Percentiles rank a stretch among this genome's conserved stretches.
Conservation (phyloP, 1,284 basidiomycete genomes). For the Vanrija sp. region DNA sequence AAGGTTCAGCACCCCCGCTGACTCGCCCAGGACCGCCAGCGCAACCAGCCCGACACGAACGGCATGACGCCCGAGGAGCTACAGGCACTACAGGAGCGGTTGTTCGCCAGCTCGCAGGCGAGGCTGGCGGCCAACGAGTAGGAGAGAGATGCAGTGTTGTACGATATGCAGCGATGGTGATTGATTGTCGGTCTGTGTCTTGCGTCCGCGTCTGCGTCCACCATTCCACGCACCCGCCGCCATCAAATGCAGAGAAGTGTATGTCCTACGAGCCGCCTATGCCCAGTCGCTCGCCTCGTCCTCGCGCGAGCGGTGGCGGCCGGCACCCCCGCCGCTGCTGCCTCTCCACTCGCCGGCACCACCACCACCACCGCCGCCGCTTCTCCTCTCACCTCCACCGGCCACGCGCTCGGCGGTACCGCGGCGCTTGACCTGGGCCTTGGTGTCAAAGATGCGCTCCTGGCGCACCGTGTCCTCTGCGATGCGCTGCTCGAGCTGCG, state of each 20-base stretch:
- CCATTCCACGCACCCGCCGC: background rate
- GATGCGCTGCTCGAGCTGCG: slow-evolving; percentile 5
- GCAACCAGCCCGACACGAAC: slow-evolving; percentile 81
- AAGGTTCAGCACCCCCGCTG: too few species aligned
- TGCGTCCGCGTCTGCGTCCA: background rate
- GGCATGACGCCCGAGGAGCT: slow-evolving; percentile 65
- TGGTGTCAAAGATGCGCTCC: slow-evolving; percentile 5
- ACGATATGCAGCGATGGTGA: slow-evolving; percentile 6
- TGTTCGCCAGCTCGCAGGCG: slow-evolving; percentile 65
- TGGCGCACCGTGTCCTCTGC: slow-evolving; percentile 6
- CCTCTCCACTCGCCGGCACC: too few species aligned
- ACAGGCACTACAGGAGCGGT: background rate
- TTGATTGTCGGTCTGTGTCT: too few species aligned
- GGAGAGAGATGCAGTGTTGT: slow-evolving; percentile 8
- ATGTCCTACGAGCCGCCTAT: background rate
- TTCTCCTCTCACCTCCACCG: too few species aligned
- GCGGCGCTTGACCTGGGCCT: background rate
- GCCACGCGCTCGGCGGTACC: too few species aligned
- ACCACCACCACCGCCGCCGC: too few species aligned
- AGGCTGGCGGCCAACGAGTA: slow-evolving; percentile 49
- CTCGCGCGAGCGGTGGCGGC: background rate
- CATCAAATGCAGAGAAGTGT: background rate
- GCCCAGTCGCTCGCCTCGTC: background rate
- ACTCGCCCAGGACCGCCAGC: slow-evolving; percentile 59
- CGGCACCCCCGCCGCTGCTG: background rate